A percentile compares a stretch with the other conserved stretches of the same genome.
phyloP scores from a whole-genome alignment of 495 filamentous ascomycete genomes.

The Aspergillus mulundensis region DNA sequence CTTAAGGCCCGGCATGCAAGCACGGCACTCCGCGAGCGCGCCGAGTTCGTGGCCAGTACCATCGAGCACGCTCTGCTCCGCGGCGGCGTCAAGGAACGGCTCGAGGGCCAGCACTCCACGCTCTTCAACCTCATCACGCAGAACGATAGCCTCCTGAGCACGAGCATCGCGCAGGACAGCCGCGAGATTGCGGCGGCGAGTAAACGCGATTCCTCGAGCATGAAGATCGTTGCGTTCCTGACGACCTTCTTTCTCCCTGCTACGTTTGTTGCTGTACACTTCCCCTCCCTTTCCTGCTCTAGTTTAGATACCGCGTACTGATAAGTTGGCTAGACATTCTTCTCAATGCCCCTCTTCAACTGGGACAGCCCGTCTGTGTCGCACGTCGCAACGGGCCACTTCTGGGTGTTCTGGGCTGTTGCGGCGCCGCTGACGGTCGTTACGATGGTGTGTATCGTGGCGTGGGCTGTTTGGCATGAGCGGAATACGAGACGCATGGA shows the following conservation, averaged over 20 bases:
- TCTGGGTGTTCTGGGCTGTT: slow-evolving; percentile 3
- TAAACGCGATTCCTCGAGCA: slow-evolving; percentile 31
- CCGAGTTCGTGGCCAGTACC: not conserved
- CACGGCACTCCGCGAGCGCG: not conserved
- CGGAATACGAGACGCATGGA: not conserved
- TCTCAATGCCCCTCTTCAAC: slow-evolving; percentile 7
- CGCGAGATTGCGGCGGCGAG: slow-evolving; percentile 27
- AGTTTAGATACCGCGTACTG: no score
- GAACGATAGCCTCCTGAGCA: slow-evolving; percentile 20
- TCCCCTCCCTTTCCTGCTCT: not conserved
- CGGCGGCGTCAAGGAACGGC: not conserved
- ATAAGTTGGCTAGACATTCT: not conserved
- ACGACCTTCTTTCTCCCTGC: slow-evolving; percentile 37
- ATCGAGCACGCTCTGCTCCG: not conserved
- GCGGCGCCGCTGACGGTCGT: not conserved
- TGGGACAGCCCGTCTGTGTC: not conserved
- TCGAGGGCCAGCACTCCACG: not conserved
- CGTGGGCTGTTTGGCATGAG: not conserved
- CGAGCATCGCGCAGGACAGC: slow-evolving; percentile 23
- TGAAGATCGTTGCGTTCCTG: slow-evolving; percentile 37
- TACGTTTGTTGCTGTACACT: slow-evolving; percentile 23
- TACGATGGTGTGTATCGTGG: not conserved
- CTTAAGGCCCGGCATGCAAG: not conserved
- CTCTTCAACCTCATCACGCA: slow-evolving; percentile 22
- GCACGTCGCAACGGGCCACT: not conserved